Evolutionary conservation across 139 green algal genomes (phyloP).

Genomic region (Micractinium conductrix): DNA sequence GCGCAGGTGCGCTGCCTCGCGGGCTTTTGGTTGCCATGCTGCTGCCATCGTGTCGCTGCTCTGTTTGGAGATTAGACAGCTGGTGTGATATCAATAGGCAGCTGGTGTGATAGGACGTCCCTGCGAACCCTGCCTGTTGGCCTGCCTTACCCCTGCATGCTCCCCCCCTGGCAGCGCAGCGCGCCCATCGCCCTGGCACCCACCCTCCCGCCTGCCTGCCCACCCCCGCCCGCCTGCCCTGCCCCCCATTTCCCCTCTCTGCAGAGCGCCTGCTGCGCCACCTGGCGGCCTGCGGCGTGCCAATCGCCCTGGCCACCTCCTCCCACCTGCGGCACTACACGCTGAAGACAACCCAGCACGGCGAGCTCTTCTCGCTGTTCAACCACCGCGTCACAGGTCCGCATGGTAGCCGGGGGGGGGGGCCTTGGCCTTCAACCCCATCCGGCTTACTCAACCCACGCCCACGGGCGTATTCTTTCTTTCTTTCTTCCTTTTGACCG

Average conservation of each 20-base stretch:
- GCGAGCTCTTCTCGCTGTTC: conserved; percentile 75
- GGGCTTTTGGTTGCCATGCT: not conserved
- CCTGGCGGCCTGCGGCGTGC: conserved; percentile 63
- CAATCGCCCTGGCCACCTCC: conserved; percentile 81
- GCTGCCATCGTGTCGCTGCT: not conserved
- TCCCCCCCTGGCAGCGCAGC: no score
- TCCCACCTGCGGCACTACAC: conserved; percentile 72
- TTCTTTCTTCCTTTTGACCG: no score
- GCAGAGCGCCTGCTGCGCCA: conserved; percentile 78
- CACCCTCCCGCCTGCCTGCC: no score
- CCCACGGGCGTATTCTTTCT: no score
- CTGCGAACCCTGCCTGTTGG: not conserved
- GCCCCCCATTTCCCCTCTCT: not conserved
- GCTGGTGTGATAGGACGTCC: not conserved
- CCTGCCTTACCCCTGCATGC: no score
- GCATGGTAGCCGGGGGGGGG: no score
- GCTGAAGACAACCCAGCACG: conserved; percentile 81
- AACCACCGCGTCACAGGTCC: conserved; percentile 34
- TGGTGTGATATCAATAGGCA: not conserved
- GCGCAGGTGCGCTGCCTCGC: conserved; percentile 33
- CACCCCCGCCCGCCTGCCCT: no score
- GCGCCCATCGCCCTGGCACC: no score
- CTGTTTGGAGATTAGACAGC: not conserved
- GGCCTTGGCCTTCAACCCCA: no score
- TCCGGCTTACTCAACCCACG: no score